Percentiles rank a stretch among this genome's conserved stretches.
These are phyloP conservation scores for Kodamaea alishanica DNA, from an alignment of 1,139 yeast species.

Conservation along the genomic window DNA sequence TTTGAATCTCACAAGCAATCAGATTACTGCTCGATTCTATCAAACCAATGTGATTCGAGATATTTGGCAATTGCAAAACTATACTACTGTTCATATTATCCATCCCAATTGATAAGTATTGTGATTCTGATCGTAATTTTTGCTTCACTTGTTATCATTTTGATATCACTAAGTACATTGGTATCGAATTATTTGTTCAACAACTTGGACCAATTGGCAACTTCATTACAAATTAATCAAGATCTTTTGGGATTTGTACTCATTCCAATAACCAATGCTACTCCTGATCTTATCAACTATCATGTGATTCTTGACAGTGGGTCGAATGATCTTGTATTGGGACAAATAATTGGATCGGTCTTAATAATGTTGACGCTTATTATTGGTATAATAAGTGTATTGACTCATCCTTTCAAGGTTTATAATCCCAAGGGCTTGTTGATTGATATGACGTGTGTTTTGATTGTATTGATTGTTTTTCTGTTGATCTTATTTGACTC, in stretches of 20 bases:
- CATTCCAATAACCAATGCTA: constrained; percentile 39
- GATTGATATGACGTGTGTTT: constrained; percentile 33
- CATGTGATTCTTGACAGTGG: constrained; percentile 29
- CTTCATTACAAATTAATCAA: constrained; percentile 24
- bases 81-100: constrained; percentile 24
- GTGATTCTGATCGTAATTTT: constrained; percentile 18
- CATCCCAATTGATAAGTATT: constrained; percentile 12
- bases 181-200: constrained; percentile 37
- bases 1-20: not conserved
- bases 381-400: constrained; percentile 32
- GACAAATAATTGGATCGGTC: constrained; percentile 41
- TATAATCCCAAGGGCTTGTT: constrained; percentile 20
- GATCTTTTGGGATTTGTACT: constrained; percentile 34
- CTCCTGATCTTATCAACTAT: constrained; percentile 41
- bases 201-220: constrained; percentile 30
- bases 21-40: constrained; percentile 21
- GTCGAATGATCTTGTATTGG: constrained; percentile 36
- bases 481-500: constrained; percentile 49
- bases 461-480: constrained; percentile 34
- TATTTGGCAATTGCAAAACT: constrained; percentile 26
- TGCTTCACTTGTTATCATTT: constrained; percentile 17
- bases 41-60: constrained; percentile 20
- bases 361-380: constrained; percentile 36
- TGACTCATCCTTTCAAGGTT: constrained; percentile 25
- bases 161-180: constrained; percentile 29